phyloP scores from a whole-genome alignment of 2,329 filamentous ascomycete species.

The Botrytis tulipae region DNA sequence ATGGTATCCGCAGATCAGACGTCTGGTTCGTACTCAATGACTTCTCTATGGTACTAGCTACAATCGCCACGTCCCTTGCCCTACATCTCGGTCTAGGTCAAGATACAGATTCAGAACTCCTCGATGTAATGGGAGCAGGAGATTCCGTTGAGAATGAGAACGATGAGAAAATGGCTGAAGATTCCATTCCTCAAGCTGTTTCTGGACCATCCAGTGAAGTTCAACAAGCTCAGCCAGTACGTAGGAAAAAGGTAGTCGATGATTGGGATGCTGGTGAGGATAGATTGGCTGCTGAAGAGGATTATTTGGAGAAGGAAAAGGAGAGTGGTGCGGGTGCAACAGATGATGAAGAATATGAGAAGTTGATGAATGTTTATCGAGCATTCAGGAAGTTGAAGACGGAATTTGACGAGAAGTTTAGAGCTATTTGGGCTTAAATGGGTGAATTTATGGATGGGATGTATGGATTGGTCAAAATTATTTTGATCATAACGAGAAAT shows the following conservation, averaged over 20 bases:
- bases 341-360: conserved; percentile 44
- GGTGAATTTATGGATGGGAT: neutral
- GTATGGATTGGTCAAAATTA: neutral
- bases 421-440: conserved; percentile 35
- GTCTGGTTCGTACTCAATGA: conserved; percentile 72
- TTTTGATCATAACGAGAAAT: neutral
- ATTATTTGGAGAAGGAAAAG: conserved; percentile 37
- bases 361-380: conserved; percentile 55
- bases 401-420: conserved; percentile 64
- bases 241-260: conserved; percentile 45
- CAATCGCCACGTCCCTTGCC: conserved; percentile 65
- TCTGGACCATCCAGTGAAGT: conserved; percentile 12
- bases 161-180: conserved; percentile 39
- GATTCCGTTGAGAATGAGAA: conserved; percentile 47
- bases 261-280: conserved; percentile 48
- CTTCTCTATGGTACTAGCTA: conserved; percentile 63
- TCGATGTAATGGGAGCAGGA: conserved; percentile 48
- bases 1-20: conserved; percentile 63
- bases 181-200: conserved; percentile 23
- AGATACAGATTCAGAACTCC: conserved; percentile 47
- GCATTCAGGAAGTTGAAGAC: conserved; percentile 57
- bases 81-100: conserved; percentile 55
- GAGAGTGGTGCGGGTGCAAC: conserved; percentile 37
- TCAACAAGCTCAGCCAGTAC: conserved; percentile 21
- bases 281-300: conserved; percentile 41